Conservation (phyloP, 1,284 basidiomycete species). For the Leccinum solheimii region DNA sequence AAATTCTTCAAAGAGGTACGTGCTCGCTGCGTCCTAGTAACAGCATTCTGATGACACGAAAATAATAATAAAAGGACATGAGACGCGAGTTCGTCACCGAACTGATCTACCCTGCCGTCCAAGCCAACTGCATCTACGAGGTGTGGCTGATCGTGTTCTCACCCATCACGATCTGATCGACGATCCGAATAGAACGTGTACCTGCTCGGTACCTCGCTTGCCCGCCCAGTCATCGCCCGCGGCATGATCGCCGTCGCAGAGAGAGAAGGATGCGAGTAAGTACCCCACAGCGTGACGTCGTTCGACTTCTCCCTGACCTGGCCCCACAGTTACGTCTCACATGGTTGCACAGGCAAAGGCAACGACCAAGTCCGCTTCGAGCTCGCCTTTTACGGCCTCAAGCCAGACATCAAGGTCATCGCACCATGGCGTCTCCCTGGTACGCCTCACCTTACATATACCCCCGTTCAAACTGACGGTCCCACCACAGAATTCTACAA, state of each 20-base stretch:
- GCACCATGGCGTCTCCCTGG: not conserved
- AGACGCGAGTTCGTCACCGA: conserved; percentile 95
- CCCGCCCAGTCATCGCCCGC: conserved; percentile 97
- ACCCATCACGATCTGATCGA: conserved; percentile 10
- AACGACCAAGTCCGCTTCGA: not conserved
- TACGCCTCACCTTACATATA: not conserved
- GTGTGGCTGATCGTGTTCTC: conserved; percentile 38
- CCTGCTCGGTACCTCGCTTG: conserved; percentile 96
- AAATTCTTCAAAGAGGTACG: conserved; percentile 89
- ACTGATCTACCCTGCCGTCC: conserved; percentile 96
- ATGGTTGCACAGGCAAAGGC: conserved; percentile 78
- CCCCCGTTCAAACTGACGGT: not conserved
- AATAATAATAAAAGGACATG: conserved; percentile 64
- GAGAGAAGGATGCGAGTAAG: conserved; percentile 89
- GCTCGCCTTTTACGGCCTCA: not conserved
- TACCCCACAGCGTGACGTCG: conserved; percentile 9
- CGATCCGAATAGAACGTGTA: conserved; percentile 76
- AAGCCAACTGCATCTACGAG: conserved; percentile 99
- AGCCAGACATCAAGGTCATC: not conserved
- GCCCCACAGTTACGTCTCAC: conserved; percentile 80
- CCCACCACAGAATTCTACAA: conserved; percentile 85
- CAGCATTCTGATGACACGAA: not conserved
- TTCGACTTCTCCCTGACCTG: conserved; percentile 5
- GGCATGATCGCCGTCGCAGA: conserved; percentile 97
- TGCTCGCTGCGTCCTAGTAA: not conserved